Evolutionary conservation across 169 alveolate species (phyloP), one percentile per base, ranked within the genome.

Genomic region (Plasmodium cynomolgi): DNA sequence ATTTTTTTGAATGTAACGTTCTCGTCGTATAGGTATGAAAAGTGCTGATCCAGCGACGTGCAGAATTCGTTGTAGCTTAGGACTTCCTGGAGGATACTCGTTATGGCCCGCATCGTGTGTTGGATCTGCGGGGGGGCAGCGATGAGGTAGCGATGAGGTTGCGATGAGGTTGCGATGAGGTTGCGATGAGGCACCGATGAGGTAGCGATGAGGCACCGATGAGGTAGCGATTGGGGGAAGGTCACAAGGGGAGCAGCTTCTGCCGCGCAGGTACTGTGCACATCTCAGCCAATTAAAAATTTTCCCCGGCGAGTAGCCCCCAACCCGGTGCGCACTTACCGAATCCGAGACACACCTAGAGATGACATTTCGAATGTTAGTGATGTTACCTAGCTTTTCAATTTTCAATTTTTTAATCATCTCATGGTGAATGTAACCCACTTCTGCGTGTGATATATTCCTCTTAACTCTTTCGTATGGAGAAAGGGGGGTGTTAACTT

Each of bases 61-160:
- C 94, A 90, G 72, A 90, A 90, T 47, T 80, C 84, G 56, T 80
- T 74, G 26, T 90, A 62, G 15, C 47, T 15, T 20, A 68, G 73
- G 9, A 80, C 44, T 80, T 90, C 94, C 73, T 90, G 62, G 7
- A 90, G 34, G 37, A 90, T 79, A 7, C 79, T 50, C 3, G 39
- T 44, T 33, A 80, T 3, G 15, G 94, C 81, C 33, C 72, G 29
- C n/a, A 44, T 29, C 77, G 80, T 75, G 20, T 85, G 93, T 50
- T 20, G 31, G 20, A 85, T 20, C 93, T 85, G 83, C 83, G 11
- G 71, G 44, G 26, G 29, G 7, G 58, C 8, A 31, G 29, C 75
- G 41, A 0, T 23, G 8, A 8, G 77, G 15, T 6, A 68, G 15
- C 2, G 37, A 68, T 68, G 31, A 6, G 37, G 37, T 0, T 44